Percentiles rank a stretch among this genome's conserved stretches.
phyloP scores from a whole-genome alignment of 2,329 filamentous ascomycete genomes.

The Raffaelea ambrosiae region DNA sequence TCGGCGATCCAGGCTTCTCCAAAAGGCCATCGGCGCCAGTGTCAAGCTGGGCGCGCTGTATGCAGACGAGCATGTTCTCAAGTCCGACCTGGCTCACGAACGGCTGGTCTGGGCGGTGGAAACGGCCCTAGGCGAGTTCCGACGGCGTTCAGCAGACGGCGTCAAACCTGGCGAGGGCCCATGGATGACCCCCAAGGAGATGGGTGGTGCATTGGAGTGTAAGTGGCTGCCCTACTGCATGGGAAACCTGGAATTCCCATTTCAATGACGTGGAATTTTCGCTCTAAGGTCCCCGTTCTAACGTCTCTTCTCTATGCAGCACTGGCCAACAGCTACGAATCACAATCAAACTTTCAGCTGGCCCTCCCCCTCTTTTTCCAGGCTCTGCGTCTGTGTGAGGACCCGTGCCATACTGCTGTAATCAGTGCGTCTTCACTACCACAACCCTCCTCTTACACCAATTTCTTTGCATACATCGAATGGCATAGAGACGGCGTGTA shows the following conservation, averaged over 20 bases:
- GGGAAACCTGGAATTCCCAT: no score
- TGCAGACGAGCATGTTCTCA: conserved; percentile 63
- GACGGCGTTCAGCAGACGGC: conserved; percentile 57
- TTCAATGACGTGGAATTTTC: no score
- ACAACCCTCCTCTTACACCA: neutral
- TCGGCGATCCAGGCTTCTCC: conserved; percentile 58
- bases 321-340: conserved; percentile 68
- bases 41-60: conserved; percentile 84
- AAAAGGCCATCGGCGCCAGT: conserved; percentile 65
- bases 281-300: neutral
- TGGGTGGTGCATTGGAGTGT: conserved; percentile 68
- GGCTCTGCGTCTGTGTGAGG: conserved; percentile 60
- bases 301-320: conserved; percentile 35
- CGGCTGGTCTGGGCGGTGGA: conserved; percentile 75
- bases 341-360: conserved; percentile 66
- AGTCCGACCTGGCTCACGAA: conserved; percentile 67
- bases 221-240: conserved; percentile 12
- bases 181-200: conserved; percentile 63
- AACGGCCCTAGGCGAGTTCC: conserved; percentile 65
- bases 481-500: neutral
- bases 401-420: conserved; percentile 68
- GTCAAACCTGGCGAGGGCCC: conserved; percentile 60
- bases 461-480: no score
- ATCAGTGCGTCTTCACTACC: conserved; percentile 48
- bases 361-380: conserved; percentile 82